phyloP scores from a whole-genome alignment of 2,329 filamentous ascomycete genomes.

The Alternaria metachromatica region DNA sequence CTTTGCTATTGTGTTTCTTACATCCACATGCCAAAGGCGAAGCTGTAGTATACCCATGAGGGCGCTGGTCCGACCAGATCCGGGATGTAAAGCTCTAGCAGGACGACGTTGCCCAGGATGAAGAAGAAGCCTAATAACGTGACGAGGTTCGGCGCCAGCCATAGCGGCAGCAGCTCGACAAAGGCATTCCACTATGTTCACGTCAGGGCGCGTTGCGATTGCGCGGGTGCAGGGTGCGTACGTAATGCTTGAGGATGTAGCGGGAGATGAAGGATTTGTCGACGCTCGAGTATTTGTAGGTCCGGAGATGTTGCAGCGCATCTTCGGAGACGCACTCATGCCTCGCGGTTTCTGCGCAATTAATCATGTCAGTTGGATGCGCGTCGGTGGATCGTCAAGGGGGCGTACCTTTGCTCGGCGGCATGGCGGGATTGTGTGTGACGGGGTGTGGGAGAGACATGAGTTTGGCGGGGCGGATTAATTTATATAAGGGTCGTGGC shows the following conservation, averaged over 20 bases:
- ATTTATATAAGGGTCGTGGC: conserved; percentile 31
- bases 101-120: conserved; percentile 82
- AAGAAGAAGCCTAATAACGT: conserved; percentile 94
- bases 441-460: conserved; percentile 48
- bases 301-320: conserved; percentile 86
- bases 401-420: conserved; percentile 44
- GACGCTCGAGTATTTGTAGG: conserved; percentile 97
- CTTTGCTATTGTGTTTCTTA: conserved; percentile 47
- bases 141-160: conserved; percentile 97
- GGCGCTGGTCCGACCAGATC: conserved; percentile 89
- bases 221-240: conserved; percentile 58
- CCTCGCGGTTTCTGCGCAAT: conserved; percentile 64
- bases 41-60: conserved; percentile 93
- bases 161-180: conserved; percentile 89
- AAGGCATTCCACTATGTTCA: conserved; percentile 87
- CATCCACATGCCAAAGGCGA: conserved; percentile 95
- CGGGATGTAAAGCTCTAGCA: conserved; percentile 81
- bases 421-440: conserved; percentile 44
- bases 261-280: conserved; percentile 94
- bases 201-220: conserved; percentile 30
- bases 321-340: conserved; percentile 83
- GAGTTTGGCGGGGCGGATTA: conserved; percentile 30
- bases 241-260: conserved; percentile 94
- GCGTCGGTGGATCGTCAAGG: conserved; percentile 20
- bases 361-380: neutral